Conservation (phyloP, 768 basidiomycete species). For the Rhizopogon vinicolor region DNA sequence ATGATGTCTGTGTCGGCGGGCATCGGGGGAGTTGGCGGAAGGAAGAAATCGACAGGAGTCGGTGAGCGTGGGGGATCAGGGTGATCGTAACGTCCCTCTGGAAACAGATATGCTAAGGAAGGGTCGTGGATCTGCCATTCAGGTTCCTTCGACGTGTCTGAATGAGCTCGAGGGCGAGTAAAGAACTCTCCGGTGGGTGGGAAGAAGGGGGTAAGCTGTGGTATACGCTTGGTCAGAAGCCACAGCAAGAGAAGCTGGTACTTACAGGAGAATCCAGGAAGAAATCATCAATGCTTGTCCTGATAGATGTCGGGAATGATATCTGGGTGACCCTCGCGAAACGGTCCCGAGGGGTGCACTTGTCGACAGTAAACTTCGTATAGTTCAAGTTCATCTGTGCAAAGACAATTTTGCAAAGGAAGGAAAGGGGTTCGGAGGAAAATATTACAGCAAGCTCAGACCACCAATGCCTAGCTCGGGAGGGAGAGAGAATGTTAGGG, state of each 20-base stretch:
- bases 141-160: constrained; percentile 3
- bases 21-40: background rate
- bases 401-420: background rate
- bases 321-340: constrained; percentile 18
- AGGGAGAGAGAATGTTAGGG: background rate
- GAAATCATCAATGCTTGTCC: constrained; percentile 27
- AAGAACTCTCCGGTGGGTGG: constrained; percentile 10
- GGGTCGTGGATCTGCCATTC: background rate
- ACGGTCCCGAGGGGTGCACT: constrained; percentile 24
- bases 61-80: background rate
- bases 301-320: constrained; percentile 29
- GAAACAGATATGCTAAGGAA: background rate
- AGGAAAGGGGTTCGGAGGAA: background rate
- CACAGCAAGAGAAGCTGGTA: background rate
- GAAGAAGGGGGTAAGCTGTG: constrained; percentile 21
- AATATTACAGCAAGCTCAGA: background rate
- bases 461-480: background rate
- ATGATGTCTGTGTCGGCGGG: background rate
- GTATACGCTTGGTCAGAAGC: constrained; percentile 1
- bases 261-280: constrained; percentile 24
- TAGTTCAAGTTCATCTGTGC: constrained; percentile 26
- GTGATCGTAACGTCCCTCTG: background rate
- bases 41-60: background rate
- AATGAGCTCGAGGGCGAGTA: constrained; percentile 7
- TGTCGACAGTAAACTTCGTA: constrained; percentile 26